Conservation (phyloP, 805 yeast genomes). For the Suhomyces faveliae region DNA sequence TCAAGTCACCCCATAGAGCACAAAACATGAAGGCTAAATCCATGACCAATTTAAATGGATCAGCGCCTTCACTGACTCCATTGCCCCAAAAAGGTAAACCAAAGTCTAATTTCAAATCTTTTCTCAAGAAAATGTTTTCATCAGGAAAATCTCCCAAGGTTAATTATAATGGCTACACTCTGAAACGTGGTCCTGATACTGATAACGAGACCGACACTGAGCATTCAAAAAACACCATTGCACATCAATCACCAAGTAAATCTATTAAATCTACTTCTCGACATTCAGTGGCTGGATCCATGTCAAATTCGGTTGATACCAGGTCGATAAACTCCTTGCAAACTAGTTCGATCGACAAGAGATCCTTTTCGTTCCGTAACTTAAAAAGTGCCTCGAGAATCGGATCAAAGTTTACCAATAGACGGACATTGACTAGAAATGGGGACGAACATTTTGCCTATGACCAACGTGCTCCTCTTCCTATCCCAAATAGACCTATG, state of each 20-base stretch:
- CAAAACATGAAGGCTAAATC: slow-evolving; percentile 1
- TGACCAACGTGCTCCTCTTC: not conserved
- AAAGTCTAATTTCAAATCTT: slow-evolving; percentile 14
- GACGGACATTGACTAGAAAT: not conserved
- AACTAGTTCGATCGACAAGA: slow-evolving; percentile 2
- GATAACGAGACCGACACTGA: not conserved
- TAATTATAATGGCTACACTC: not conserved
- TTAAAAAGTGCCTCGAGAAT: slow-evolving; percentile 1
- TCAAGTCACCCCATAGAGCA: not conserved
- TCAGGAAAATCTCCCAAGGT: slow-evolving; percentile 3
- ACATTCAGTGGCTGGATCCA: slow-evolving; percentile 4
- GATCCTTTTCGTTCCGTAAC: slow-evolving; percentile 7
- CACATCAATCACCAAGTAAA: slow-evolving; percentile 1
- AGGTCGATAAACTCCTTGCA: not conserved
- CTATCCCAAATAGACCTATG: not conserved
- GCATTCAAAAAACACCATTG: not conserved
- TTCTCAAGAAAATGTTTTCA: slow-evolving; percentile 14
- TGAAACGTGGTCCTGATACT: not conserved
- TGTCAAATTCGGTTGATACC: not conserved
- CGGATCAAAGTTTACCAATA: slow-evolving; percentile 1
- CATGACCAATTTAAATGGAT: not conserved
- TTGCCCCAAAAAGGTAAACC: not conserved
- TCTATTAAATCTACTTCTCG: slow-evolving; percentile 4
- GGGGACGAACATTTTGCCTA: not conserved
- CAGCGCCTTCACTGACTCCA: slow-evolving; percentile 17